Evolutionary conservation across 2,329 filamentous ascomycete genomes (phyloP).

Genomic region (Cladosporium halotolerans): DNA sequence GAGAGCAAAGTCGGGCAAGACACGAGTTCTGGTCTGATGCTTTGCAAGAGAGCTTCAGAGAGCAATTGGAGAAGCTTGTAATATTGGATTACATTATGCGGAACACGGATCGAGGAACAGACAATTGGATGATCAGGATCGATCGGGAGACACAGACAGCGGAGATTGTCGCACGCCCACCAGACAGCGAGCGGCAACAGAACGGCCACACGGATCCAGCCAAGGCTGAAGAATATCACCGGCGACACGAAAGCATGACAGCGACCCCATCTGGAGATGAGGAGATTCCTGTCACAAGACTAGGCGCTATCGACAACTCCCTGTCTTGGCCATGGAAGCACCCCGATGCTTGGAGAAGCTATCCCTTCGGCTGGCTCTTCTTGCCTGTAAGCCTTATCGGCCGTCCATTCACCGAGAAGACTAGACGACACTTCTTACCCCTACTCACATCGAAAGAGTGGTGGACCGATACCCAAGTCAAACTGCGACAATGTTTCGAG

Average conservation of each 20-base stretch:
- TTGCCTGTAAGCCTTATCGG: conserved; percentile 93
- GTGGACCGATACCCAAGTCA: conserved; percentile 92
- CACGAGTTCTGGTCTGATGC: conserved; percentile 78
- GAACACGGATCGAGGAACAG: conserved; percentile 90
- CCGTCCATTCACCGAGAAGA: conserved; percentile 89
- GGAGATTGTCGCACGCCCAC: conserved; percentile 80
- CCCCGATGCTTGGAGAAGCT: conserved; percentile 84
- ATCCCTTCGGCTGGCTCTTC: conserved; percentile 98
- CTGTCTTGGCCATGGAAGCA: conserved; percentile 99
- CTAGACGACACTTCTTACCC: conserved; percentile 90
- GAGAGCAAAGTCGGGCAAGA: conserved; percentile 29
- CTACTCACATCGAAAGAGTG: conserved; percentile 88
- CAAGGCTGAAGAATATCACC: conserved; percentile 30
- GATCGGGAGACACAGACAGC: conserved; percentile 79
- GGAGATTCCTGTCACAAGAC: conserved; percentile 56
- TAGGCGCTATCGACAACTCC: conserved; percentile 96
- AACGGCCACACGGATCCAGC: conserved; percentile 34
- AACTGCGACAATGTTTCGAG: conserved; percentile 79
- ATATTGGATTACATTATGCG: conserved; percentile 99
- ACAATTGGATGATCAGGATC: conserved; percentile 99
- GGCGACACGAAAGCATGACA: conserved; percentile 75
- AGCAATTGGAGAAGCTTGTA: conserved; percentile 93
- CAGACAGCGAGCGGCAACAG: conserved; percentile 43
- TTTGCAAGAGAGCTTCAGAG: conserved; percentile 84
- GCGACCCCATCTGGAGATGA: conserved; percentile 45